Evolutionary conservation across 805 yeast species (phyloP), one percentile per base, ranked within the genome.

Genomic region (Candida namnaoensis): DNA sequence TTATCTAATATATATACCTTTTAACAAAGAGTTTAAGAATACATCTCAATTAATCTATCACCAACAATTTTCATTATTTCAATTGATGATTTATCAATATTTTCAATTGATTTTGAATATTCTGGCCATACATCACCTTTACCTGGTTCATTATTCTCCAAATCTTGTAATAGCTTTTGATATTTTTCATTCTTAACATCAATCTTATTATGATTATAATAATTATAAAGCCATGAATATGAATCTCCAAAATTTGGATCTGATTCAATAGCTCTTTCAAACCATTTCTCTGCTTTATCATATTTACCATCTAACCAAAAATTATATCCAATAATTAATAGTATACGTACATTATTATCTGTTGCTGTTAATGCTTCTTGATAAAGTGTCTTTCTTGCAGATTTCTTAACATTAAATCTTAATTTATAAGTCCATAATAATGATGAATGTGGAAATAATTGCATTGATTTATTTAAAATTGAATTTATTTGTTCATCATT

Each of bases 311-410:
- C 82, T 1, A 64, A 52, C 80, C 82, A 81, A 46, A 88, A 79
- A 42, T 77, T 73, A 11, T 68, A 62, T 0, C 93, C 96, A 30
- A 88, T 80, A 0, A 76, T 69, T 11, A 75, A 49, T 11, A 90
- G 62, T 1, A 91, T 73, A 14, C 67, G 44, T 0, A 81, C 69
- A 39, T 80, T 68, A 47, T 82, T 82, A 36, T 72, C 64, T 0
- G 95, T 84, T 10, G 69, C 69, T 43, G 72, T 75, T 47, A 91
- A 65, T 0, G 96, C 95, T 50, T 81, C 85, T 25, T 79, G 69
- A 40, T 83, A 79, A 7, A 75, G 64, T 14, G 75, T 74, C 57
- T 78, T 72, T 52, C 75, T 65, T 50, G 76, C 64, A 38, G 82
- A 62, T 60, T 74, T 55, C 58, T 69, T 69, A 42, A 72, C 56